These are phyloP conservation scores for Vigna unguiculata DNA, from an alignment of 306 rosid genomes.

Conservation along the genomic window DNA sequence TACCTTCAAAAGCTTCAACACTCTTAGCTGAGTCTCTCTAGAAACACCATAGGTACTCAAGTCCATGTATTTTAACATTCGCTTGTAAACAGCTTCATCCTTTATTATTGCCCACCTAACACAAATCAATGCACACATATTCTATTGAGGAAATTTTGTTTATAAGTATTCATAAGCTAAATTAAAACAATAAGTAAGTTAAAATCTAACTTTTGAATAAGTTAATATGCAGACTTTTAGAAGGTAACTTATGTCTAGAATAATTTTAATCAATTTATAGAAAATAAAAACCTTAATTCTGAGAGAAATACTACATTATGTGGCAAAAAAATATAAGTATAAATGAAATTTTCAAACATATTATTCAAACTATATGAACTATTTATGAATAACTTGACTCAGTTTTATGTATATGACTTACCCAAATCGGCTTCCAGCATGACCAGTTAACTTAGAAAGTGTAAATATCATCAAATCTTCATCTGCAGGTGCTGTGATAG, in stretches of 20 bases:
- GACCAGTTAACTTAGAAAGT: conserved; percentile 65
- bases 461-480: conserved; percentile 60
- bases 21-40: conserved; percentile 58
- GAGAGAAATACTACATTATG: too few species aligned
- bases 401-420: conserved; percentile 7
- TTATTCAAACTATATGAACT: not conserved
- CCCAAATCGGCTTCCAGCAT: conserved; percentile 63
- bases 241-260: too few species aligned
- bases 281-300: too few species aligned
- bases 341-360: not conserved
- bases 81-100: conserved; percentile 52
- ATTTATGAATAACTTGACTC: not conserved
- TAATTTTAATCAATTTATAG: too few species aligned
- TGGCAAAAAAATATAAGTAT: too few species aligned
- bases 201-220: too few species aligned
- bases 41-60: conserved; percentile 45
- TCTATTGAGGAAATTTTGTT: too few species aligned
- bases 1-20: conserved; percentile 53
- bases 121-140: not conserved
- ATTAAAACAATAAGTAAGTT: too few species aligned
- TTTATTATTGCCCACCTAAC: conserved; percentile 66
- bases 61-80: conserved; percentile 45
- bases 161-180: too few species aligned
- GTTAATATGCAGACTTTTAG: too few species aligned
- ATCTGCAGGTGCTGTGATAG: conserved; percentile 53